Conservation (phyloP, 768 basidiomycete species). For the Rhodotorula sphaerocarpa region DNA sequence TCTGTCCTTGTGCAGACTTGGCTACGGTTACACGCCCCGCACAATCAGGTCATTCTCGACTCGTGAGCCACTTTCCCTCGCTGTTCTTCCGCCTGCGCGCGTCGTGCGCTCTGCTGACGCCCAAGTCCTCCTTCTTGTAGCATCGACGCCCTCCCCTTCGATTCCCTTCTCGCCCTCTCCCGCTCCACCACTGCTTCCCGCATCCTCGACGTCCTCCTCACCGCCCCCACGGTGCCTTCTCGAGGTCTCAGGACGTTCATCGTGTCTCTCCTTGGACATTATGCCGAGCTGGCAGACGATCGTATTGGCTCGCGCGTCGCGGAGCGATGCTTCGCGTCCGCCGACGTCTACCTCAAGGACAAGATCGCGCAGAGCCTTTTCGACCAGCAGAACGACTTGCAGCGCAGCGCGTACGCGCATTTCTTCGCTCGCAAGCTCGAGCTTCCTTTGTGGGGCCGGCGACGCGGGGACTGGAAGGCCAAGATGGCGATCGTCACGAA, state of each 20-base stretch:
- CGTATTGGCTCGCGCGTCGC: slow-evolving; percentile 81
- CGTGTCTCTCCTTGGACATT: slow-evolving; percentile 66
- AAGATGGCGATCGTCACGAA: slow-evolving; percentile 47
- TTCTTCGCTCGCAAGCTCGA: slow-evolving; percentile 75
- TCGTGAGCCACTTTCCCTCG: slow-evolving; percentile 55
- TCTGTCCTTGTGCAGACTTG: slow-evolving; percentile 76
- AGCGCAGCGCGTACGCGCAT: slow-evolving; percentile 73
- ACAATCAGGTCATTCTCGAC: slow-evolving; percentile 60
- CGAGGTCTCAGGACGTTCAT: slow-evolving; percentile 66
- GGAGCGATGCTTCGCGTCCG: slow-evolving; percentile 80
- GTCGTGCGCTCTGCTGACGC: slow-evolving; percentile 9
- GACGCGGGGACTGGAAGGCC: slow-evolving; percentile 76
- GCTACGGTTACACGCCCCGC: slow-evolving; percentile 58
- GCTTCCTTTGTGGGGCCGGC: slow-evolving; percentile 64
- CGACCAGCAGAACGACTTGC: slow-evolving; percentile 60
- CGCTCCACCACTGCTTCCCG: slow-evolving; percentile 64
- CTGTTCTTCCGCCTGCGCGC: too few relatives aligned
- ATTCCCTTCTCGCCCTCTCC: slow-evolving; percentile 55
- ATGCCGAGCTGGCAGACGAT: slow-evolving; percentile 73
- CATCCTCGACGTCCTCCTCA: slow-evolving; percentile 65
- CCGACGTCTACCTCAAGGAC: slow-evolving; percentile 94
- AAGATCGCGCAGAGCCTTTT: slow-evolving; percentile 71
- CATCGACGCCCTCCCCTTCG: slow-evolving; percentile 53
- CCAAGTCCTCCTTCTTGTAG: slow-evolving; percentile 46
- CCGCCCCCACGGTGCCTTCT: slow-evolving; percentile 49